phyloP scores from a whole-genome alignment of 768 basidiomycete genomes.

The Phanerochaete carnosa region DNA sequence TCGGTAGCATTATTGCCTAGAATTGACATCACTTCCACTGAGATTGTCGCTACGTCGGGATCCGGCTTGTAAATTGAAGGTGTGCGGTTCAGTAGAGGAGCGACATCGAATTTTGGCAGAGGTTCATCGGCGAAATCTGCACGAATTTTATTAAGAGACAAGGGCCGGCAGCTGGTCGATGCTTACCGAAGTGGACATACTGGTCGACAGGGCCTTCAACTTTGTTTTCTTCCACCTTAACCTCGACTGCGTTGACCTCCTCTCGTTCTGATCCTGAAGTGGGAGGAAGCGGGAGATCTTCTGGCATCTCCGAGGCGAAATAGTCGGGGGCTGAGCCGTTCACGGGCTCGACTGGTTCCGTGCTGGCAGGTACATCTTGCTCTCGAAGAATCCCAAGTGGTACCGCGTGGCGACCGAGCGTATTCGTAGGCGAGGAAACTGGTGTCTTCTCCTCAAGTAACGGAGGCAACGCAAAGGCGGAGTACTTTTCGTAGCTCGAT shows the following conservation, averaged over 20 bases:
- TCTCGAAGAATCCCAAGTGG: background rate
- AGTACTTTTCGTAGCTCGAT: slow-evolving; percentile 67
- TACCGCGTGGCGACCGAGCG: slow-evolving; percentile 37
- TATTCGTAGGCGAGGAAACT: slow-evolving; percentile 47
- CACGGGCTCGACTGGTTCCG: background rate
- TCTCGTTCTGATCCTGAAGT: background rate
- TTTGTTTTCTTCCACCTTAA: background rate
- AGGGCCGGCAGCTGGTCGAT: background rate
- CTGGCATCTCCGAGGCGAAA: background rate
- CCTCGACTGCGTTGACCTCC: background rate
- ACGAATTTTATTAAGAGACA: slow-evolving; percentile 1
- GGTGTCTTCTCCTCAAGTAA: slow-evolving; percentile 69
- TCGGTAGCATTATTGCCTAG: slow-evolving; percentile 45
- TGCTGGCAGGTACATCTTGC: background rate
- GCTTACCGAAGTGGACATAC: slow-evolving; percentile 14
- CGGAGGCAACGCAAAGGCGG: slow-evolving; percentile 58
- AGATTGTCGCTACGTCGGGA: slow-evolving; percentile 50
- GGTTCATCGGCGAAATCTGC: slow-evolving; percentile 40
- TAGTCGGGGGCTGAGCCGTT: background rate
- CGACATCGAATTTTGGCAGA: slow-evolving; percentile 48
- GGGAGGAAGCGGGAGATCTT: background rate
- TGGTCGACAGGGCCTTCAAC: background rate
- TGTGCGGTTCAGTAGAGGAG: slow-evolving; percentile 36
- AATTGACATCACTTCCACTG: slow-evolving; percentile 70
- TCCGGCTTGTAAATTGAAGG: slow-evolving; percentile 24